phyloP scores from a whole-genome alignment of 2,329 filamentous ascomycete genomes.

The Pseudogymnoascus sp. region DNA sequence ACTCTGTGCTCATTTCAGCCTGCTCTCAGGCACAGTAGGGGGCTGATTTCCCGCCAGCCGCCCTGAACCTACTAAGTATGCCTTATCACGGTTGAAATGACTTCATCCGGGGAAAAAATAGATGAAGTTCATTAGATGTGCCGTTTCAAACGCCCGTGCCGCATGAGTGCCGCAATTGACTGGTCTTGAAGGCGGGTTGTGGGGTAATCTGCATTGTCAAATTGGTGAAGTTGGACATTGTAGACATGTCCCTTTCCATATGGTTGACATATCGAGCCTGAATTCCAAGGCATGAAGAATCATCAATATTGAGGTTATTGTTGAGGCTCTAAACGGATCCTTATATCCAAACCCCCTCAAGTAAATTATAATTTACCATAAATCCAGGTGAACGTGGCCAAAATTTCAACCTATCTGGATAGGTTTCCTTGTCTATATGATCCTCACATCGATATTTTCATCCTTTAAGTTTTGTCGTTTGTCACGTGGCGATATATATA shows the following conservation, averaged over 20 bases:
- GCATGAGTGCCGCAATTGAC: background rate
- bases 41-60: background rate
- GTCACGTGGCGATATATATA: background rate
- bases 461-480: background rate
- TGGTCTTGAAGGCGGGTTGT: background rate
- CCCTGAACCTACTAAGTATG: constrained; percentile 1
- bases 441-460: background rate
- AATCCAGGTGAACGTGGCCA: background rate
- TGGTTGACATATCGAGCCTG: background rate
- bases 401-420: background rate
- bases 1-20: background rate
- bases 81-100: background rate
- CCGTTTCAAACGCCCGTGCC: constrained; percentile 4
- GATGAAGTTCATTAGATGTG: constrained; percentile 1
- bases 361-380: too few species aligned
- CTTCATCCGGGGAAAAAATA: background rate
- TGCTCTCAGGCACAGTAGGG: background rate
- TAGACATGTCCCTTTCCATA: background rate
- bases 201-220: background rate
- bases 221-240: background rate
- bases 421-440: background rate
- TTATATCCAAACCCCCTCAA: background rate
- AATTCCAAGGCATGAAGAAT: background rate
- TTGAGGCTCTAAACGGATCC: background rate
- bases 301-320: background rate